A percentile compares a stretch with the other conserved stretches of the same genome.
These are phyloP conservation scores for Anacardium occidentale DNA, from an alignment of 345 rosid genomes.

Conservation along the genomic window DNA sequence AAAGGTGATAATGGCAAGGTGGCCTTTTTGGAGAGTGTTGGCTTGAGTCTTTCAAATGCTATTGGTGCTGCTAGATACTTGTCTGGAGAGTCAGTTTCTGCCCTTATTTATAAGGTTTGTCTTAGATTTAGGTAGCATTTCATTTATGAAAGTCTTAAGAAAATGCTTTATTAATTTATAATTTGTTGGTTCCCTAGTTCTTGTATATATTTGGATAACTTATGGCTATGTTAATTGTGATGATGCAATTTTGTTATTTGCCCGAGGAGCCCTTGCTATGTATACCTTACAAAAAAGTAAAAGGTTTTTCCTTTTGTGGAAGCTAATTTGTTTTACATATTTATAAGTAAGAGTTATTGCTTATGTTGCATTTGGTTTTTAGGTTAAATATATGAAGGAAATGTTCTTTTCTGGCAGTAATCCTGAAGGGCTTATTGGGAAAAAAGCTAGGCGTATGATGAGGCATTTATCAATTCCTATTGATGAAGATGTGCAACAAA, in stretches of 20 bases:
- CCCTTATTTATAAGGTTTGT: conserved; percentile 54
- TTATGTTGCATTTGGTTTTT: conserved; percentile 56
- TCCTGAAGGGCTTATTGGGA: conserved; percentile 42
- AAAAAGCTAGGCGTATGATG: conserved; percentile 75
- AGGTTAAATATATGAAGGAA: conserved; percentile 86
- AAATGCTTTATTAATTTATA: no score
- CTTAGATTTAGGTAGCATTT: neutral
- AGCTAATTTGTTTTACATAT: neutral
- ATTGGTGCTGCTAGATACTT: conserved; percentile 69
- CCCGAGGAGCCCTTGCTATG: neutral
- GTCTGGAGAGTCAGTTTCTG: conserved; percentile 54
- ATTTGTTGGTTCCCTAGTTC: neutral
- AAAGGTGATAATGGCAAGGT: conserved; percentile 78
- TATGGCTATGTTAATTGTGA: neutral
- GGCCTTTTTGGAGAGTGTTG: conserved; percentile 84
- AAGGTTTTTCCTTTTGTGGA: neutral
- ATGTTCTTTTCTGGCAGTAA: conserved; percentile 72
- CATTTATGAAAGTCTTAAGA: no score
- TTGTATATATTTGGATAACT: neutral
- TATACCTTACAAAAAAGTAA: neutral
- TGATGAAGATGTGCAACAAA: conserved; percentile 84
- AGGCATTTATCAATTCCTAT: conserved; percentile 61
- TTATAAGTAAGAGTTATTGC: conserved; percentile 24
- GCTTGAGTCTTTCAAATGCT: conserved; percentile 69
- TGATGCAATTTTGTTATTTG: neutral